Percentiles rank a stretch among this genome's conserved stretches.
These are phyloP conservation scores for Solanum sitiens DNA, from an alignment of 257 asterid genomes.

Conservation along the genomic window DNA sequence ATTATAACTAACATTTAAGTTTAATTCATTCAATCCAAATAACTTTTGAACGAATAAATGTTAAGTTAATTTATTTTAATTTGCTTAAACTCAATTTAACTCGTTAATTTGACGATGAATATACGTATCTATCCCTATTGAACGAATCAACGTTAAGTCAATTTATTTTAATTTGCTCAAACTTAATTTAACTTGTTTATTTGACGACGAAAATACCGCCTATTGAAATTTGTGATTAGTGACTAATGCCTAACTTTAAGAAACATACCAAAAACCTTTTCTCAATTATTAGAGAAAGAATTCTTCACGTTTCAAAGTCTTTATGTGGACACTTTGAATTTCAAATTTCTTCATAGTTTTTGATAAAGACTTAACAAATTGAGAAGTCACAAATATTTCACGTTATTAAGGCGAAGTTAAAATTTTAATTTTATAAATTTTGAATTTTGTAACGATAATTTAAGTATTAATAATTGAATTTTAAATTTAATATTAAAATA, in stretches of 20 bases:
- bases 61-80: not conserved
- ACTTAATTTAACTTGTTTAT: not conserved
- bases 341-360: not conserved
- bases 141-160: not conserved
- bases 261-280: not conserved
- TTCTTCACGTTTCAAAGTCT: not conserved
- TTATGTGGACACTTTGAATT: not conserved
- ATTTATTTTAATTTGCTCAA: not conserved
- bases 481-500: too few relatives aligned
- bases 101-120: not conserved
- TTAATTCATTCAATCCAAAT: not conserved
- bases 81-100: accelerated
- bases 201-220: not conserved
- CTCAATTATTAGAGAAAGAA: not conserved
- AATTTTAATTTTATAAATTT: too few relatives aligned
- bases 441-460: too few relatives aligned
- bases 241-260: not conserved
- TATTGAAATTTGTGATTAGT: not conserved
- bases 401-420: too few relatives aligned
- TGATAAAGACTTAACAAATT: not conserved
- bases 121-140: not conserved
- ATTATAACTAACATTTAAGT: not conserved
- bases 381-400: not conserved
- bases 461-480: too few relatives aligned
- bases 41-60: not conserved